phyloP scores from a whole-genome alignment of 352 stramenopile genomes.

The Globisporangium perplexum region DNA sequence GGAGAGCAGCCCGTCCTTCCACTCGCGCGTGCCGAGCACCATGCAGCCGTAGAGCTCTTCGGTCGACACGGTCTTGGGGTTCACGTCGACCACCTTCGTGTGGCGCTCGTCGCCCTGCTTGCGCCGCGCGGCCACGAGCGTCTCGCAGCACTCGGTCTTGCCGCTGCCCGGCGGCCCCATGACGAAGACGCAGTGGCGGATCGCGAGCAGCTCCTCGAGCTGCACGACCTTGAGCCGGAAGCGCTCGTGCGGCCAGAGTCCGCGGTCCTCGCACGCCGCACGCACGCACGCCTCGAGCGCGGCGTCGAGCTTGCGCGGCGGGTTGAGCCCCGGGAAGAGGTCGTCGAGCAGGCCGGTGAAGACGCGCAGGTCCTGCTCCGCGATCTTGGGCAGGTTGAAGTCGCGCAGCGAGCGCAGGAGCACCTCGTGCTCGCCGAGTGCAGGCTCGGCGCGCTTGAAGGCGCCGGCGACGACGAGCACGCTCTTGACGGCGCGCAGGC shows the following conservation, averaged over 20 bases:
- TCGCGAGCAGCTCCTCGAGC: slow-evolving; percentile 91
- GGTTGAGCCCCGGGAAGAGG: slow-evolving; percentile 90
- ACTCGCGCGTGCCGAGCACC: slow-evolving; percentile 90
- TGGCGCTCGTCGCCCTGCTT: slow-evolving; percentile 56
- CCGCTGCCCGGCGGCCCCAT: slow-evolving; percentile 91
- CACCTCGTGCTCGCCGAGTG: slow-evolving; percentile 89
- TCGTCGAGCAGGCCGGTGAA: slow-evolving; percentile 93
- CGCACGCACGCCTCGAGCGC: slow-evolving; percentile 89
- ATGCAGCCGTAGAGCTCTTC: slow-evolving; percentile 97
- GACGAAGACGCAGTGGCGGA: slow-evolving; percentile 95
- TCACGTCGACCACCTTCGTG: slow-evolving; percentile 87
- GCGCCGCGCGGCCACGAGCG: slow-evolving; percentile 77
- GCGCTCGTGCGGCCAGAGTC: slow-evolving; percentile 87
- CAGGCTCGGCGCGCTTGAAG: slow-evolving; percentile 91
- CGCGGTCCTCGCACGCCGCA: slow-evolving; percentile 85
- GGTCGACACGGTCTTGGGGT: slow-evolving; percentile 95
- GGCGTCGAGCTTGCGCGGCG: slow-evolving; percentile 84
- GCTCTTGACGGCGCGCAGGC: slow-evolving; percentile 92
- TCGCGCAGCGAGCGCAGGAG: slow-evolving; percentile 94
- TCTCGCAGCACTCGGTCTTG: slow-evolving; percentile 93
- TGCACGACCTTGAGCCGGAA: slow-evolving; percentile 95
- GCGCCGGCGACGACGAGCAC: slow-evolving; percentile 91
- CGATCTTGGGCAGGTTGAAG: slow-evolving; percentile 96
- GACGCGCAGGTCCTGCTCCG: slow-evolving; percentile 89
- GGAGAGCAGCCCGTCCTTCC: slow-evolving; percentile 93